Evolutionary conservation across 2,329 filamentous ascomycete species (phyloP).

Genomic region (Colletotrichum shisoi): DNA sequence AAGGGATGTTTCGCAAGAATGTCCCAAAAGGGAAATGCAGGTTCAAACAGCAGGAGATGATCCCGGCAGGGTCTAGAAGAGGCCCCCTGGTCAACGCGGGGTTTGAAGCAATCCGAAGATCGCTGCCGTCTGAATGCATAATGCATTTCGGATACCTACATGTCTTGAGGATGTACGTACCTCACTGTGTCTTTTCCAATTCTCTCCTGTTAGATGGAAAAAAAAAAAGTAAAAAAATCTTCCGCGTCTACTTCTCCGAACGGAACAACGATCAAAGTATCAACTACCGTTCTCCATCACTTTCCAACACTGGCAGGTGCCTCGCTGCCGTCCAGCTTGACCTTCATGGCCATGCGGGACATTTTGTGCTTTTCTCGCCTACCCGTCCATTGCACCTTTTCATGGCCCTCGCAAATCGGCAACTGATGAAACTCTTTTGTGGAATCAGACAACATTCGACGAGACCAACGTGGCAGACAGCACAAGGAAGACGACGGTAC

Average conservation of each 20-base stretch:
- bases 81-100: constrained; percentile 33
- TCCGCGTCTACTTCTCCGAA: constrained; percentile 23
- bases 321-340: not conserved
- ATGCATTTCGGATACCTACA: constrained; percentile 5
- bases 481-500: not conserved
- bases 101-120: constrained; percentile 35
- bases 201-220: constrained; percentile 4
- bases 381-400: constrained; percentile 9
- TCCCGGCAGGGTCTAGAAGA: constrained; percentile 30
- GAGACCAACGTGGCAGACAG: constrained; percentile 10
- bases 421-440: not conserved
- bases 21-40: constrained; percentile 41
- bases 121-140: constrained; percentile 27
- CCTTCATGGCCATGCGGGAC: not conserved
- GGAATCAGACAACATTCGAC: constrained; percentile 23
- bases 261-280: constrained; percentile 15
- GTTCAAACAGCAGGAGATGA: constrained; percentile 23
- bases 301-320: constrained; percentile 5
- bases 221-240: not conserved
- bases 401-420: constrained; percentile 13
- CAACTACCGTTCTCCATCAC: constrained; percentile 22
- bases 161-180: not conserved
- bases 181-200: not conserved
- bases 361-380: constrained; percentile 4
- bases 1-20: constrained; percentile 42